Evolutionary conservation across 257 asterid species (phyloP), one percentile per base, ranked within the genome.

Genomic region (Solanum dulcamara): DNA sequence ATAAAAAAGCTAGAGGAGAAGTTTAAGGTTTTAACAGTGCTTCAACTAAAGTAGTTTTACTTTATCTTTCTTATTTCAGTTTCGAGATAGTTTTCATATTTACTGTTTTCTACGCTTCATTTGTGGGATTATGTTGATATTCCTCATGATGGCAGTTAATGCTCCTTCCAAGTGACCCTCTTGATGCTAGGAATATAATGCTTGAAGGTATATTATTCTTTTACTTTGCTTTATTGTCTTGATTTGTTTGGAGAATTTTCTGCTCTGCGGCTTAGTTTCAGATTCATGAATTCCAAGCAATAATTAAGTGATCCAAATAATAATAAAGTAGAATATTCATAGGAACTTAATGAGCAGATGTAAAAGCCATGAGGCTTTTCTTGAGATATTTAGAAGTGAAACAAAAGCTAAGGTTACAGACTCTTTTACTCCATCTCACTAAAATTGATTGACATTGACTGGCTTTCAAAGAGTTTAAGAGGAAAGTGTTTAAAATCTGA

Each of bases 111-210:
- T 60, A 84, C 64, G 67, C n/a, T 60, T 60, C 74, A 37, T 57
- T 13, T 74, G 20, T 32, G 84, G 57, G 57, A 80, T 77, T 24
- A 72, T 72, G 55, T 55, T 59, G 71, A 81, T 75, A 32, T 72
- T 86, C 5, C 40, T 50, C 57, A 11, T 50, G 44, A 50, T 86
- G 55, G 81, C 85, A 97, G 99, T 68, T 95, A 72, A 90, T 97
- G 90, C 98, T 97, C 64, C 89, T 97, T 85, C 99, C 99, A 18
- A 86, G 93, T 7, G 98, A 97, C 89, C 99, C 99, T 83, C 98
- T 97, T 37, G 98, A 97, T 93, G 91, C 90, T 18, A 95, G 99
- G 90, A 97, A 97, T 89, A 97, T 97, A 85, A 90, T 97, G 98
- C 94, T 97, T 84, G 99, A 97, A 97, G 98, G 99, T 96, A 81